These are phyloP conservation scores for Fusarium beomiforme DNA, from an alignment of 2,329 filamentous ascomycete species.

Conservation along the genomic window DNA sequence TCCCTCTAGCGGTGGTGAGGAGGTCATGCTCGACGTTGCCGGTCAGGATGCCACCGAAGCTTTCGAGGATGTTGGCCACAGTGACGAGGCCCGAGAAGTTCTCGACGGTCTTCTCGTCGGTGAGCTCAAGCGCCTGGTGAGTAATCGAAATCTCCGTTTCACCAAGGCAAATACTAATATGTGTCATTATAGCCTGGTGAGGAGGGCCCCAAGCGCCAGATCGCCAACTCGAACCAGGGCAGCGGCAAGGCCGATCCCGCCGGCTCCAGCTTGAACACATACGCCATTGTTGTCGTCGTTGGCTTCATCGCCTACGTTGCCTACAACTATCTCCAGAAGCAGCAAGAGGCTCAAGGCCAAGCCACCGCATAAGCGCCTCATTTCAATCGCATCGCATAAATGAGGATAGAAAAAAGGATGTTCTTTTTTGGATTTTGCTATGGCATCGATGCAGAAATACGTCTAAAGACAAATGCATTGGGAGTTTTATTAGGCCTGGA, in stretches of 20 bases:
- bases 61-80: constrained; percentile 99
- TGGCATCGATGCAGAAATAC: constrained; percentile 32
- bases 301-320: constrained; percentile 80
- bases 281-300: constrained; percentile 82
- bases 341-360: constrained; percentile 49
- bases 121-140: constrained; percentile 81
- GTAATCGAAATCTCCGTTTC: constrained; percentile 39
- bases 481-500: constrained; percentile 36
- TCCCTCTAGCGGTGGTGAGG: constrained; percentile 84
- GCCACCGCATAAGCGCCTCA: constrained; percentile 43
- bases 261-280: constrained; percentile 80
- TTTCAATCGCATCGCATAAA: constrained; percentile 21
- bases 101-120: constrained; percentile 81
- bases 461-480: constrained; percentile 37
- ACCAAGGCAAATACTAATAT: constrained; percentile 36
- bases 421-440: constrained; percentile 21
- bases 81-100: constrained; percentile 96
- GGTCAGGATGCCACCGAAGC: constrained; percentile 97
- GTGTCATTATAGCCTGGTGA: constrained; percentile 72
- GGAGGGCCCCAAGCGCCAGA: constrained; percentile 69
- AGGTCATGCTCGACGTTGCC: constrained; percentile 94
- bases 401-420: constrained; percentile 2
- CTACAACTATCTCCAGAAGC: constrained; percentile 83
- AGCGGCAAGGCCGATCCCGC: constrained; percentile 57
- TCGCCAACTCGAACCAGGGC: constrained; percentile 60